phyloP scores from a whole-genome alignment of 768 basidiomycete genomes.

The Termitomyces titanicus region DNA sequence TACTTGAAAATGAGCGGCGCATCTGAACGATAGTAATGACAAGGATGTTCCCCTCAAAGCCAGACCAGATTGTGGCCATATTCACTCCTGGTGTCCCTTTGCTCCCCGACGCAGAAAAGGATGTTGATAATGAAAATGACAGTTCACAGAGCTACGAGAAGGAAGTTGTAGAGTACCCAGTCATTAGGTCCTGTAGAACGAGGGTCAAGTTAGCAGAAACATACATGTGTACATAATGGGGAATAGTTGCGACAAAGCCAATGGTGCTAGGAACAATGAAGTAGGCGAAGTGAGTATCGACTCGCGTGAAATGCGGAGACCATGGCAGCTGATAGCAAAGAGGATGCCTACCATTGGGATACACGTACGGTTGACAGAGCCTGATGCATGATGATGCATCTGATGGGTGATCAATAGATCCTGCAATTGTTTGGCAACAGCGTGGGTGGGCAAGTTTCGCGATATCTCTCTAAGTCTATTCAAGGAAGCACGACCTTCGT shows the following conservation, averaged over 20 bases:
- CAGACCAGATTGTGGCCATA: slow-evolving; percentile 7
- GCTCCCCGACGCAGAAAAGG: slow-evolving; percentile 8
- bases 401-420: no score
- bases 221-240: slow-evolving; percentile 9
- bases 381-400: no score
- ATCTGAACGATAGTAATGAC: slow-evolving; percentile 1
- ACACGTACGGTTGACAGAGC: no score
- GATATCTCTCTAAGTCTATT: no score
- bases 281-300: not conserved
- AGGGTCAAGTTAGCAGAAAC: not conserved
- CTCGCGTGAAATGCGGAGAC: slow-evolving; percentile 3
- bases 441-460: slow-evolving; percentile 5
- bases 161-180: slow-evolving; percentile 4
- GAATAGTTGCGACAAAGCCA: slow-evolving; percentile 8
- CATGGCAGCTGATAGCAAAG: slow-evolving; percentile 3
- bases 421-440: slow-evolving; percentile 7
- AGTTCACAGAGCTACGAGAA: slow-evolving; percentile 7
- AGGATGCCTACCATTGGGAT: no score
- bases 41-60: slow-evolving; percentile 6
- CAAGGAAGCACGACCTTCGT: no score
- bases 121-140: slow-evolving; percentile 10
- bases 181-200: slow-evolving; percentile 1
- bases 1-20: not conserved
- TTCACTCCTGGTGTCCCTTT: not conserved
- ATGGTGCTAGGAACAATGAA: slow-evolving; percentile 9